Conservation (phyloP, 2,329 filamentous ascomycete genomes). For the Pyricularia pennisetigena region DNA sequence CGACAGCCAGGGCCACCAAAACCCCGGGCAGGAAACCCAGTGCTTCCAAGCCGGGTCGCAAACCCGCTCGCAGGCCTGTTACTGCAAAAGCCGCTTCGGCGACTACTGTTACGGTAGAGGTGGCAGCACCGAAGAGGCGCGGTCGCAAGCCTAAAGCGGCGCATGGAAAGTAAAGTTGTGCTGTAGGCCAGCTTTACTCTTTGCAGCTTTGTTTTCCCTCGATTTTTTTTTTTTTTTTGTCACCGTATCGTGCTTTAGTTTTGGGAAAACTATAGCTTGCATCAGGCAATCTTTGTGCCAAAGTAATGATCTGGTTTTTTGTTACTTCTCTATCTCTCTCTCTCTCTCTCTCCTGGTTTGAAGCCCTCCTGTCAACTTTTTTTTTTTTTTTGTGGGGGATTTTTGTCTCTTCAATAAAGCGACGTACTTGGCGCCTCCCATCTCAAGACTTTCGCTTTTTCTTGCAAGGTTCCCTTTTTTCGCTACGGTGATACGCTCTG, state of each 20-base stretch:
- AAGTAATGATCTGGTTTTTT: too few species aligned
- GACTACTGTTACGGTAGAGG: neutral
- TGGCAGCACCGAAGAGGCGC: neutral
- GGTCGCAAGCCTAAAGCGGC: neutral
- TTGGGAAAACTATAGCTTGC: too few species aligned
- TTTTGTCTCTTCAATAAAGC: too few species aligned
- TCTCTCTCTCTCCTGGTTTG: neutral
- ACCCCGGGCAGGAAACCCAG: neutral
- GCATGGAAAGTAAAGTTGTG: neutral
- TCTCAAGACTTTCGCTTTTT: neutral
- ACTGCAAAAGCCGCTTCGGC: neutral
- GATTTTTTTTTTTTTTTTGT: too few species aligned
- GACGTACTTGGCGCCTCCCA: too few species aligned
- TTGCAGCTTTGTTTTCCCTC: neutral
- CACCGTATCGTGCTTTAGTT: too few species aligned
- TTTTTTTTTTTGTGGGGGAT: too few species aligned
- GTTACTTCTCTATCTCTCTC: neutral
- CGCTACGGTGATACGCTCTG: neutral
- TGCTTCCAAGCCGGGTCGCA: neutral
- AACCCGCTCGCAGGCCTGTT: neutral
- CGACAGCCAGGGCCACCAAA: neutral
- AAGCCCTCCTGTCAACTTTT: neutral
- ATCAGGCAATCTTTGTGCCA: too few species aligned
- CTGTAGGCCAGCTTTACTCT: neutral
- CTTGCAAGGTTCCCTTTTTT: neutral